Evolutionary conservation across 2,329 filamentous ascomycete genomes (phyloP), one percentile per base, ranked within the genome.

Genomic region (Fusarium sp.): DNA sequence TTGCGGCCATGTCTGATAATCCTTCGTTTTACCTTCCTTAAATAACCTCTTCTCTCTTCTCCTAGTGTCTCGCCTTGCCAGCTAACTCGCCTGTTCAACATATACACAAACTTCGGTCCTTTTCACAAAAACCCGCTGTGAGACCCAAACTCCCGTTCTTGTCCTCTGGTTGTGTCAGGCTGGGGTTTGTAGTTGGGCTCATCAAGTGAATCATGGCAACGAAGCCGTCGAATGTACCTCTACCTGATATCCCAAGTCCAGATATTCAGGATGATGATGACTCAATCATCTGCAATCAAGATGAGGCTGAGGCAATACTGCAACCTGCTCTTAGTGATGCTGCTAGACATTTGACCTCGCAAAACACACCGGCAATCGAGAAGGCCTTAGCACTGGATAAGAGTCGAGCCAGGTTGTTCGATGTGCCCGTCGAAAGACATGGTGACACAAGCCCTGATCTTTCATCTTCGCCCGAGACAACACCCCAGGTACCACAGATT

Each of bases 301-400:
- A 90, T 74, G 87, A 87, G 71, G 89, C 86, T 8, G 87, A 89
- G 71, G 88, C 88, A 12, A 84, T 90, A 49, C 84, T 91, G 54
- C 88, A 89, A 76, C 87, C 88, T 5, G 84, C 88, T 29, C 85
- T 91, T 70, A 90, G 88, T 76, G 83, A 84, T 11, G 83, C 83
- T 27, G 89, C 88, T 13, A 88, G 87, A 8, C 86, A 88, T 50
- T 81, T 90, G 42, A 87, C 87, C 17, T 86, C 87, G 7, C 81
- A 84, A 9, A 85, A 82, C 60, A 90, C 88, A 1, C 86, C 88
- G 10, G 88, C 87, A 7, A 83, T 84, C 33, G 89, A 91, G 77
- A 90, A 88, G 79, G 86, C 84, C 20, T 86, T 86, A 11, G 88
- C 86, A 1, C 82, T 90, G 82, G 84, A 87, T 33, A 80, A 81